phyloP scores from a whole-genome alignment of 768 basidiomycete species.

The Favolaschia claudopus region DNA sequence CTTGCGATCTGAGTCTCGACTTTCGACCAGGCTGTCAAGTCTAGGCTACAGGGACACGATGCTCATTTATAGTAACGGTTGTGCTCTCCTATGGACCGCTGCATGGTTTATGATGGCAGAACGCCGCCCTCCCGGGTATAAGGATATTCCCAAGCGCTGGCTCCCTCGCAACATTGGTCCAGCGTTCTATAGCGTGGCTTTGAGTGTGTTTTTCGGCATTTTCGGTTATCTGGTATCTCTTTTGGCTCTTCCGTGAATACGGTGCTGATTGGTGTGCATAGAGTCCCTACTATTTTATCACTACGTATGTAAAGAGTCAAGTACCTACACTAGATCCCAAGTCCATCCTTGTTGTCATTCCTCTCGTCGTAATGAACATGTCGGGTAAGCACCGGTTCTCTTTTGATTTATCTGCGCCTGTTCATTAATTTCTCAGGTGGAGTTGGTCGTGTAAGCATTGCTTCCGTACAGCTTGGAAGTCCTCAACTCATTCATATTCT shows the following conservation, averaged over 20 bases:
- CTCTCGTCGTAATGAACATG: conserved; percentile 33
- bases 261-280: neutral
- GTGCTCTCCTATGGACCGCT: conserved; percentile 32
- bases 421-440: conserved; percentile 19
- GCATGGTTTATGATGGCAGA: conserved; percentile 42
- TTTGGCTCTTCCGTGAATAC: neutral
- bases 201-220: conserved; percentile 38
- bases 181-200: conserved; percentile 41
- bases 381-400: conserved; percentile 19
- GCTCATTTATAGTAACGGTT: conserved; percentile 37
- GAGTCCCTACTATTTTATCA: conserved; percentile 33
- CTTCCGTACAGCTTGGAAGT: neutral
- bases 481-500: neutral
- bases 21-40: conserved; percentile 27
- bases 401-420: neutral
- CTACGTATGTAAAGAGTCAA: conserved; percentile 27
- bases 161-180: conserved; percentile 28
- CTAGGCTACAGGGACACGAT: conserved; percentile 41
- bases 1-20: neutral
- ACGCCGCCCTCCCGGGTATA: conserved; percentile 24
- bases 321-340: conserved; percentile 25
- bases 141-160: conserved; percentile 28
- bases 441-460: conserved; percentile 28
- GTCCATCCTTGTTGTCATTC: conserved; percentile 30
- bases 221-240: conserved; percentile 31